Base-by-base conservation (phyloP, 352 stramenopile genomes). In the Phytopythium aichiense region DNA sequence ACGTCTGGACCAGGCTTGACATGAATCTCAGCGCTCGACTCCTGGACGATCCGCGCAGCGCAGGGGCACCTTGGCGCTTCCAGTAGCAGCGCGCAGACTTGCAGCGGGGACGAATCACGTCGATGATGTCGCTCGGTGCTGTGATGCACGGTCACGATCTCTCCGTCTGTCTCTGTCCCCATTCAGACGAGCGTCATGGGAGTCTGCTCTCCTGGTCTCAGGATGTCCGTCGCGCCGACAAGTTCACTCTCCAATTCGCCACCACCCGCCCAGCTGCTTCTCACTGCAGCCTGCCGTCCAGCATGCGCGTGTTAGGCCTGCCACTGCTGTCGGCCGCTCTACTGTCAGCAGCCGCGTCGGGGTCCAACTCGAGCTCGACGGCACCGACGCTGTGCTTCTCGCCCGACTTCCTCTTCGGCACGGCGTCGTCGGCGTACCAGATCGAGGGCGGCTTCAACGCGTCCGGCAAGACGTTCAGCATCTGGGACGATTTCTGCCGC, bases 401-500 rank as follows among this genome's bases (percentile, higher is more conserved):
- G 2, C 64, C 74, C 25, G 46, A 73, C 62, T 98, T 98, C 74
- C 63, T 94, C 50, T 97, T 92, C 60, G 93, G 93, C 25, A 79
- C 80, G 16, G 91, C 92, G 13, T 98, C 93, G 15, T 92, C 93
- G 2, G 71, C 87, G 18, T 98, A 98, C 73, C 94, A 99, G 77
- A 84, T 98, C 37, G 96, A 99, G 73, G 96, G 95, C 35, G 94
- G 75, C 4, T 81, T 76, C 56, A 84, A 96, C 43, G 80, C 86
- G 43, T 91, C 78, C 5, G 93, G 92, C 38, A 94, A 89, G 46
- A 56, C 74, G 38, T 79, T 66, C 31, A 74, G 64, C 22, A 98
- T 98, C 54, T 99, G 96, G 95, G 95, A 99, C 78, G 87, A 87
- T 13, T 98, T 94, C 64, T 96, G 85, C 37, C 77, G 76, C 11